Conservation (phyloP, 2,329 filamentous ascomycete genomes). For the Venturia aucupariae region DNA sequence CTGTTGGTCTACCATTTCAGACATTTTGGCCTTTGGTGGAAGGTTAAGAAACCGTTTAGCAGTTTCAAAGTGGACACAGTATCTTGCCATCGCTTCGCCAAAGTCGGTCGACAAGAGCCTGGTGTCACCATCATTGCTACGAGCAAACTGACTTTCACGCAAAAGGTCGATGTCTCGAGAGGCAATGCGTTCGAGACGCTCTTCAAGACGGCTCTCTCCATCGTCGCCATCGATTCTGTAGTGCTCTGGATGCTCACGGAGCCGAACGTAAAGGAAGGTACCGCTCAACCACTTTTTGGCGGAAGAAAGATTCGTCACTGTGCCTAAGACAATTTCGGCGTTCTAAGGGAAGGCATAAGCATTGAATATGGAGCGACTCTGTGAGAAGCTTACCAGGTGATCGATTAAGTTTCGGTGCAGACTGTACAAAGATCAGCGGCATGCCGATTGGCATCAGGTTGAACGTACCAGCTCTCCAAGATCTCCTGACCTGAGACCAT, state of each 20-base stretch:
- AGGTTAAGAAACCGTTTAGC: constrained; percentile 64
- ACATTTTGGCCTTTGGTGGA: constrained; percentile 49
- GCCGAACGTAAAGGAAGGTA: constrained; percentile 69
- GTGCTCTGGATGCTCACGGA: constrained; percentile 59
- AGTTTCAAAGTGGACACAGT: constrained; percentile 70
- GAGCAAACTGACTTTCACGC: constrained; percentile 50
- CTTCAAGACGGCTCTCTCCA: constrained; percentile 42
- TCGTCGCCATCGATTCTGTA: constrained; percentile 55
- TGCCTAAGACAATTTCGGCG: constrained; percentile 70
- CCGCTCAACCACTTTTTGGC: constrained; percentile 67
- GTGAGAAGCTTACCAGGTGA: constrained; percentile 44
- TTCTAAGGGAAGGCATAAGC: constrained; percentile 37
- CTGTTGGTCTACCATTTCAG: constrained; percentile 54
- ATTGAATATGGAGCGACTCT: not conserved
- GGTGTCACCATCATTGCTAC: constrained; percentile 24
- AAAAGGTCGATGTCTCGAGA: constrained; percentile 58
- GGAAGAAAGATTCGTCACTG: constrained; percentile 53
- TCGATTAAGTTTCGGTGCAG: constrained; percentile 73
- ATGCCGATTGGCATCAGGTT: not conserved
- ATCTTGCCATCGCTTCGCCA: constrained; percentile 72
- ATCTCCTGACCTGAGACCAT: constrained; percentile 65
- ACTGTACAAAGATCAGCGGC: constrained; percentile 25
- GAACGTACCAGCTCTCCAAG: constrained; percentile 56
- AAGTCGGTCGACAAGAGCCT: constrained; percentile 58
- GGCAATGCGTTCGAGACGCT: constrained; percentile 61